A percentile compares a stretch with the other conserved stretches of the same genome.
These are phyloP conservation scores for Tanozyma kutaoensis DNA, from an alignment of 805 yeast genomes.

Conservation along the genomic window DNA sequence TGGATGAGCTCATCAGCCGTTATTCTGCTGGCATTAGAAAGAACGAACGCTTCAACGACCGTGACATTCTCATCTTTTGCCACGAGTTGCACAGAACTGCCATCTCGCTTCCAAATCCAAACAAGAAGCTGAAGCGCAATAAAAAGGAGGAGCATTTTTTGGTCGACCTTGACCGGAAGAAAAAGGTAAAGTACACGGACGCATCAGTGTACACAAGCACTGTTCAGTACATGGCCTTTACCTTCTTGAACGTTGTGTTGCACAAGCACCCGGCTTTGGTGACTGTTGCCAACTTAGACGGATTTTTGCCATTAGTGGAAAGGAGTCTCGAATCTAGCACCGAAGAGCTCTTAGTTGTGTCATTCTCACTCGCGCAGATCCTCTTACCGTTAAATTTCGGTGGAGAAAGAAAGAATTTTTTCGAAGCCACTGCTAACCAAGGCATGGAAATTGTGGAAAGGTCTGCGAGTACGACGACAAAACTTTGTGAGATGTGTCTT, in stretches of 20 bases:
- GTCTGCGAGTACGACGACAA: conserved; percentile 65
- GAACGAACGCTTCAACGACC: conserved; percentile 44
- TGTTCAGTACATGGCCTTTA: conserved; percentile 66
- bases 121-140: conserved; percentile 7
- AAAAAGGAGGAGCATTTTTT: conserved; percentile 51
- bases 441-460: conserved; percentile 56
- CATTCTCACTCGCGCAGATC: conserved; percentile 49
- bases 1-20: conserved; percentile 69
- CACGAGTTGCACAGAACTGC: conserved; percentile 58
- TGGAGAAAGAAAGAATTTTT: conserved; percentile 33
- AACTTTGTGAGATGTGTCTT: conserved; percentile 67
- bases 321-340: conserved; percentile 47
- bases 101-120: conserved; percentile 6
- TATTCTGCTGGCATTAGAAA: conserved; percentile 67
- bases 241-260: conserved; percentile 59
- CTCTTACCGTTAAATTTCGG: conserved; percentile 52
- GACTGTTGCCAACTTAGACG: conserved; percentile 46
- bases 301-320: conserved; percentile 64
- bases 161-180: conserved; percentile 57
- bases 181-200: conserved; percentile 39
- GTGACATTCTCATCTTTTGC: conserved; percentile 55
- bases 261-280: conserved; percentile 47
- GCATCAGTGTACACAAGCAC: conserved; percentile 43
- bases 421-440: conserved; percentile 47
- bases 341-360: conserved; percentile 64